Evolutionary conservation across 2,329 filamentous ascomycete genomes (phyloP), one percentile per base, ranked within the genome.

Genomic region (Myriosclerotinia curreyana): DNA sequence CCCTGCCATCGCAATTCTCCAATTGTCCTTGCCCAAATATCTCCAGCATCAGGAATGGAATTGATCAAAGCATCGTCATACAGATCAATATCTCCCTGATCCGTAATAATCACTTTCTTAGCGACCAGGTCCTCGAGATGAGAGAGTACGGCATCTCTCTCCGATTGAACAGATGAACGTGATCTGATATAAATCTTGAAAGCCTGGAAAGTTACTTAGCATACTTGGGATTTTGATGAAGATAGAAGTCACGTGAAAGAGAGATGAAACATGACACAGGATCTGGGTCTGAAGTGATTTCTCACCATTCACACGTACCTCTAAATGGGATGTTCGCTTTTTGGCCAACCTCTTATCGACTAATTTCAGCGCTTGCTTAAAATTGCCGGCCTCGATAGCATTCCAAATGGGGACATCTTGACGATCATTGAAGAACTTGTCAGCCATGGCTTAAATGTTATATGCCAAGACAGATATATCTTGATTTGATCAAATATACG

Each of bases 261-360:
- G 25, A 9, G n/a, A 14, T 42, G 7, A 55, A 49, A 53, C 20
- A 38, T 20, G 8, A 12, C 3, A 22, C 28, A 56, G 14, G 8
- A 9, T 28, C 22, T 42, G 28, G 36, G 17, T 17, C 22, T 14
- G 40, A 6, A 51, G 38, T 34, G 15, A 38, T 50, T 40, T n/a
- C 7, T 11, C 46, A 51, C 22, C 44, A 40, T 52, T 28, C 31
- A 46, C 22, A 69, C 72, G 48, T 68, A 76, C 74, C 69, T 75
- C 68, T 28, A 73, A 66, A 64, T 75, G 75, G 31, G 72, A 69
- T 6, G 69, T 69, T 15, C 58, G 66, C 34, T 71, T 73, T 66
- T 76, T 76, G 31, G 69, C 65, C 38, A 76, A 58, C 52, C 71
- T 70, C 66, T 75, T 76, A 12, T 75, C 73, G 5, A 76, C 71